phyloP scores from a whole-genome alignment of 208 protist species.

The Endotrypanum monterogeii region DNA sequence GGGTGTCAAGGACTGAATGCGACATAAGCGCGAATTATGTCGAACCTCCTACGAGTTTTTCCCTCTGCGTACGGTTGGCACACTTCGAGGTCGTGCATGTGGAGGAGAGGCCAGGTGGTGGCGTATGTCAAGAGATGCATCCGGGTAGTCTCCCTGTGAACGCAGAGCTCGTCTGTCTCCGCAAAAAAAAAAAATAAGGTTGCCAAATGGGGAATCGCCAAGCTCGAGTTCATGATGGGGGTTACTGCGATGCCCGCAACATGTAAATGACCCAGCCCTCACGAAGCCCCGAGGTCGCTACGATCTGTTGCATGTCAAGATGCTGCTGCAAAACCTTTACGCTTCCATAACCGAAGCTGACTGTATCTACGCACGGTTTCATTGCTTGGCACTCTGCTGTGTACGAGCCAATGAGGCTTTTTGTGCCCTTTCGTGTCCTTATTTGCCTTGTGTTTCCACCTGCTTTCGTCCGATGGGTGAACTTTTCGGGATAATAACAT shows the following conservation, averaged over 20 bases:
- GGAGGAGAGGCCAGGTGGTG: constrained; percentile 4
- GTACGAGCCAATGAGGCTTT: not conserved
- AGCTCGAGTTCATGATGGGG: constrained; percentile 30
- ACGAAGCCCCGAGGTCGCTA: constrained; percentile 33
- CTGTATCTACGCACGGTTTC: constrained; percentile 6
- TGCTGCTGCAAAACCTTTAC: constrained; percentile 23
- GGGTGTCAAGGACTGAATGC: constrained; percentile 53
- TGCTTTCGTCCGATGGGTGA: no score
- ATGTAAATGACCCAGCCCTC: constrained; percentile 23
- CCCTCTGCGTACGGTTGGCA: constrained; percentile 31
- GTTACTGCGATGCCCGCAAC: not conserved
- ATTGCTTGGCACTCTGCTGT: not conserved
- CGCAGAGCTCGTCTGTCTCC: constrained; percentile 18
- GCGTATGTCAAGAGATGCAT: constrained; percentile 28
- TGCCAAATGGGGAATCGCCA: constrained; percentile 16
- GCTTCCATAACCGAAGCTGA: constrained; percentile 20
- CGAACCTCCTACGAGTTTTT: constrained; percentile 44
- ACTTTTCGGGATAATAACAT: no score
- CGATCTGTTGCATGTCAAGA: constrained; percentile 8
- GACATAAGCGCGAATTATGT: constrained; percentile 20
- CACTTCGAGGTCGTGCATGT: constrained; percentile 31
- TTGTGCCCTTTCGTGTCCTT: not conserved
- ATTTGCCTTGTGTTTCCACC: no score
- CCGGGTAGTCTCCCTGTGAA: constrained; percentile 29
- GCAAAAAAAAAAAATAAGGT: constrained; percentile 10